Conservation (phyloP, 2,329 filamentous ascomycete genomes). For the Fusarium caatingaense region DNA sequence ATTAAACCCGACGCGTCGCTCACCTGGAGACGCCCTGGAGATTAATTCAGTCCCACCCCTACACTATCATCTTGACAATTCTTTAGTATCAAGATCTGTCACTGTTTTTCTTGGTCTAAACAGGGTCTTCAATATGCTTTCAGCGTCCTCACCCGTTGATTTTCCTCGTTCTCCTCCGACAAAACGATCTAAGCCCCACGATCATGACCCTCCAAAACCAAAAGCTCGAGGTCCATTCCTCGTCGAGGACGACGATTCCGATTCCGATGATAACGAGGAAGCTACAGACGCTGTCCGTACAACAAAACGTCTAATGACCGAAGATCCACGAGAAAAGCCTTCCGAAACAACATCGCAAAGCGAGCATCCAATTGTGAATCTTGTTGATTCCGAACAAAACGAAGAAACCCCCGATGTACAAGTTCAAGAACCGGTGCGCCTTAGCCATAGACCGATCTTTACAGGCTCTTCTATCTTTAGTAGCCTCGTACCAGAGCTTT, state of each 20-base stretch:
- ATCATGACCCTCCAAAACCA: constrained; percentile 50
- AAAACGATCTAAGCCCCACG: constrained; percentile 54
- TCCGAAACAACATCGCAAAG: background rate
- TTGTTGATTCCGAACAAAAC: constrained; percentile 1
- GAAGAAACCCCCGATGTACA: constrained; percentile 6
- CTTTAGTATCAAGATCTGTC: background rate
- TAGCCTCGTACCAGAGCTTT: constrained; percentile 46
- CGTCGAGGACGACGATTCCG: constrained; percentile 53
- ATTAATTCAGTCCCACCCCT: constrained; percentile 29
- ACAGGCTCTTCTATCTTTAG: constrained; percentile 45
- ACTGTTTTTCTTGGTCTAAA: background rate
- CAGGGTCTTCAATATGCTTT: constrained; percentile 60
- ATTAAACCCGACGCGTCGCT: constrained; percentile 48
- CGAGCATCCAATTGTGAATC: constrained; percentile 2
- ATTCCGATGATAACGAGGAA: constrained; percentile 40
- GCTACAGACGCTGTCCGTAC: constrained; percentile 25
- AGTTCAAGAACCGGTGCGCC: constrained; percentile 31
- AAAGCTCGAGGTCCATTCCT: constrained; percentile 55
- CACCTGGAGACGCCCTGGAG: constrained; percentile 19
- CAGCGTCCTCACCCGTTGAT: constrained; percentile 68
- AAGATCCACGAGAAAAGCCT: constrained; percentile 39
- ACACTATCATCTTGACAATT: constrained; percentile 3
- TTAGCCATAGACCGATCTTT: constrained; percentile 44
- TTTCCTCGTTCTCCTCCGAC: constrained; percentile 62
- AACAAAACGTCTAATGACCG: constrained; percentile 50